Percentiles rank a stretch among this genome's conserved stretches.
phyloP scores from a whole-genome alignment of 2,329 filamentous ascomycete species.

The Colletotrichum sp. region DNA sequence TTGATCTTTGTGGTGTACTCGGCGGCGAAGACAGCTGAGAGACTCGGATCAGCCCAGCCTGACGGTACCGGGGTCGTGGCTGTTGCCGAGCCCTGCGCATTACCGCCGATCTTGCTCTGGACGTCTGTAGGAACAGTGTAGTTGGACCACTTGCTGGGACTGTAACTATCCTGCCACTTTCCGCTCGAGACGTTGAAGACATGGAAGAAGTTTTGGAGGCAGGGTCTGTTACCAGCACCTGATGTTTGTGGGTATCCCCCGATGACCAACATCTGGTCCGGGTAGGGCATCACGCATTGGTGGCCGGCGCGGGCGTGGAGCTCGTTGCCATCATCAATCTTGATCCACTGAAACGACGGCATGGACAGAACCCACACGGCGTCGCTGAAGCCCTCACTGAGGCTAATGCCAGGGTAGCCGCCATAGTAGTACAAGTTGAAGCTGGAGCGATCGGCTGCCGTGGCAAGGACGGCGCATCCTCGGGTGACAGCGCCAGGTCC shows the following conservation, averaged over 20 bases:
- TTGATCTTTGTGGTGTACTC: constrained; percentile 62
- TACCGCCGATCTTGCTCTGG: constrained; percentile 70
- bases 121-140: constrained; percentile 75
- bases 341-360: constrained; percentile 81
- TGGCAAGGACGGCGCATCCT: constrained; percentile 77
- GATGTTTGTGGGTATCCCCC: constrained; percentile 60
- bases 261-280: constrained; percentile 80
- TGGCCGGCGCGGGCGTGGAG: constrained; percentile 71
- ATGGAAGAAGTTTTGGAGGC: constrained; percentile 58
- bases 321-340: constrained; percentile 45
- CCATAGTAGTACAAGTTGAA: constrained; percentile 88
- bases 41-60: constrained; percentile 55
- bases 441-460: constrained; percentile 70
- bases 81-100: constrained; percentile 70
- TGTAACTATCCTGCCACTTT: constrained; percentile 73
- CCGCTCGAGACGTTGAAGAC: constrained; percentile 77
- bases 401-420: constrained; percentile 41
- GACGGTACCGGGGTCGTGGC: constrained; percentile 65
- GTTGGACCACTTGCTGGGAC: constrained; percentile 63
- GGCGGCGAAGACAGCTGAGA: constrained; percentile 58
- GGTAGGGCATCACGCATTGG: constrained; percentile 76
- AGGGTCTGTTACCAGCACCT: constrained; percentile 29
- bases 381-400: constrained; percentile 38
- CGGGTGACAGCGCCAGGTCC: constrained; percentile 46
- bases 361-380: constrained; percentile 84